Evolutionary conservation across 192 early-diverging fungal species (phyloP).

Genomic region (Coemansia sp.): DNA sequence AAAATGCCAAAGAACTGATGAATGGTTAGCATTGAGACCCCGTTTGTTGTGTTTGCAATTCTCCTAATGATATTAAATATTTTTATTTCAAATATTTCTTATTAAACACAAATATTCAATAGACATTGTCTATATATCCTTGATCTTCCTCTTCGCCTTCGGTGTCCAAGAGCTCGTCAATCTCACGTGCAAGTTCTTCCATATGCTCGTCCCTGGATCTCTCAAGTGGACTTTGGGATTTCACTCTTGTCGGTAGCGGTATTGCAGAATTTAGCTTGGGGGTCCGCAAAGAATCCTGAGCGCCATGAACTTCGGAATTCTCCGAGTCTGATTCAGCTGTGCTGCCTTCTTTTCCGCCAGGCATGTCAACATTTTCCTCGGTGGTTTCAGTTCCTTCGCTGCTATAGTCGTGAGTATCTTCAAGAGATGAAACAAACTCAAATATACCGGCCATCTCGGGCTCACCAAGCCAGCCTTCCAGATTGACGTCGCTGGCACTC

Average conservation of each 20-base stretch:
- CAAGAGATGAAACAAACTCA: slow-evolving; percentile 48
- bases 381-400: slow-evolving; percentile 17
- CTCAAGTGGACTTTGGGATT: slow-evolving; percentile 39
- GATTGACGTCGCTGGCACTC: slow-evolving; percentile 31
- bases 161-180: slow-evolving; percentile 47
- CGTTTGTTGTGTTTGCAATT: too few relatives aligned
- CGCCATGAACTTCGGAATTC: background rate
- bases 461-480: slow-evolving; percentile 53
- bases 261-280: slow-evolving; percentile 24
- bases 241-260: slow-evolving; percentile 19
- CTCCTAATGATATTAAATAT: too few relatives aligned
- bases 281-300: background rate
- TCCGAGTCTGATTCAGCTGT: slow-evolving; percentile 26
- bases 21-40: too few relatives aligned
- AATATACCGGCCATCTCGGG: slow-evolving; percentile 52
- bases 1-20: too few relatives aligned
- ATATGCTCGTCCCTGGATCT: slow-evolving; percentile 33
- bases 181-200: slow-evolving; percentile 50
- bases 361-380: slow-evolving; percentile 4
- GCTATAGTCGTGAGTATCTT: slow-evolving; percentile 13
- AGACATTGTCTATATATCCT: background rate
- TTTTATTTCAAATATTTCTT: too few relatives aligned
- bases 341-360: background rate
- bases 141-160: slow-evolving; percentile 26
- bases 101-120: background rate